phyloP scores from a whole-genome alignment of 805 yeast species.

The Scheffersomyces lignosus region DNA sequence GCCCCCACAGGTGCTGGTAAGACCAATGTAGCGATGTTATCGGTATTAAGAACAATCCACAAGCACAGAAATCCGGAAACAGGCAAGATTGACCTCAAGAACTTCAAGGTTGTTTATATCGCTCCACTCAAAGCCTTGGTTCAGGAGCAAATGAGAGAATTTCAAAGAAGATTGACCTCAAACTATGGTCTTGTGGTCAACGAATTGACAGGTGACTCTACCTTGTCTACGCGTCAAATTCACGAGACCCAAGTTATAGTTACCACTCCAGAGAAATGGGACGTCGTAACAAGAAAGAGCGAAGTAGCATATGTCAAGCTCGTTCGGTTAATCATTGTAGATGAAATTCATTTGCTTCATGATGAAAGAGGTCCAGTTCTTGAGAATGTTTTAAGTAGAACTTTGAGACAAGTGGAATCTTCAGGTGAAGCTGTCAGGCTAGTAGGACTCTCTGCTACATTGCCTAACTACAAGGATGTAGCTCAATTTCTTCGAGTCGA shows the following conservation, averaged over 20 bases:
- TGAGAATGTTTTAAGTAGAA: conserved; percentile 83
- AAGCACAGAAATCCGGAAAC: conserved; percentile 46
- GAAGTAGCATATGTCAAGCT: conserved; percentile 59
- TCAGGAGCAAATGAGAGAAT: conserved; percentile 90
- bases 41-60: conserved; percentile 63
- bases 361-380: conserved; percentile 95
- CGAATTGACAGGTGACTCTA: conserved; percentile 90
- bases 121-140: conserved; percentile 95
- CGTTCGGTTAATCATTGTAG: conserved; percentile 75
- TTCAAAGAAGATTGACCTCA: conserved; percentile 60
- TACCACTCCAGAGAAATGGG: conserved; percentile 98
- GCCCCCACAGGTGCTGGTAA: conserved; percentile 99
- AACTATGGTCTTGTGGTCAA: conserved; percentile 70
- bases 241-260: conserved; percentile 78
- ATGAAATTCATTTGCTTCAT: conserved; percentile 89
- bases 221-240: conserved; percentile 73
- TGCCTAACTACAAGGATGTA: conserved; percentile 87
- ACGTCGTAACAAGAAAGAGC: conserved; percentile 84
- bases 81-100: conserved; percentile 52
- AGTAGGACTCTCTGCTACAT: conserved; percentile 88
- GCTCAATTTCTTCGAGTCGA: conserved; percentile 76
- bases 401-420: conserved; percentile 47
- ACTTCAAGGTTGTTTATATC: conserved; percentile 79
- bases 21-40: conserved; percentile 91
- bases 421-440: conserved; percentile 58